A percentile compares a stretch with the other conserved stretches of the same genome.
phyloP scores from a whole-genome alignment of 2,329 filamentous ascomycete genomes.

The Tolypocladium amazonense region DNA sequence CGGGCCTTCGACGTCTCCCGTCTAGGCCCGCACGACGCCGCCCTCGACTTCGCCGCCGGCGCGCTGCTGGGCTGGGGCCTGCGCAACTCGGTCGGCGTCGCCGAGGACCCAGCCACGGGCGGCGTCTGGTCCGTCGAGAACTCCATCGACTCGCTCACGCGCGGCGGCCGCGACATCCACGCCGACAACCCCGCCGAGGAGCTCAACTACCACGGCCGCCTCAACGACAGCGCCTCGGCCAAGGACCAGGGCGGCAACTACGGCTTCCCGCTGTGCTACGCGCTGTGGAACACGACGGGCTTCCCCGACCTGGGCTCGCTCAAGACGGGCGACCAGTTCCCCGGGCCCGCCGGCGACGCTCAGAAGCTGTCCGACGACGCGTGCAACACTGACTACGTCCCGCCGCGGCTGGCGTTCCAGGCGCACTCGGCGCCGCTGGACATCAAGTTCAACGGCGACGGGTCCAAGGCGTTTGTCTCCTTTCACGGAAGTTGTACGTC shows the following conservation, averaged over 20 bases:
- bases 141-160: slow-evolving; percentile 51
- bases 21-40: slow-evolving; percentile 11
- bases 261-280: slow-evolving; percentile 61
- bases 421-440: slow-evolving; percentile 65
- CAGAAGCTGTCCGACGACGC: slow-evolving; percentile 29
- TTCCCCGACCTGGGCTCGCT: slow-evolving; percentile 30
- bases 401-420: slow-evolving; percentile 45
- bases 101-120: slow-evolving; percentile 45
- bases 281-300: slow-evolving; percentile 46
- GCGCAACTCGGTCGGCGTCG: slow-evolving; percentile 61
- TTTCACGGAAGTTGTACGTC: slow-evolving; percentile 62
- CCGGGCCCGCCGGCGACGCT: slow-evolving; percentile 17
- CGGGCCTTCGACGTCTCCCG: slow-evolving; percentile 41
- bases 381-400: slow-evolving; percentile 30
- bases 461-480: slow-evolving; percentile 51
- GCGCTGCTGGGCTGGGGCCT: slow-evolving; percentile 55
- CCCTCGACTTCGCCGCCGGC: slow-evolving; percentile 38
- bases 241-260: slow-evolving; percentile 41
- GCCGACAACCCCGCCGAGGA: slow-evolving; percentile 63
- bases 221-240: slow-evolving; percentile 23
- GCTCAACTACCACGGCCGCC: slow-evolving; percentile 58
- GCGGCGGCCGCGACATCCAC: slow-evolving; percentile 50
- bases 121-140: slow-evolving; percentile 58
- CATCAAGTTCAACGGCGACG: slow-evolving; percentile 51
- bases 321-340: slow-evolving; percentile 39